Evolutionary conservation across 1,284 basidiomycete genomes (phyloP).

Genomic region (Phylloboletellus chloephorus): DNA sequence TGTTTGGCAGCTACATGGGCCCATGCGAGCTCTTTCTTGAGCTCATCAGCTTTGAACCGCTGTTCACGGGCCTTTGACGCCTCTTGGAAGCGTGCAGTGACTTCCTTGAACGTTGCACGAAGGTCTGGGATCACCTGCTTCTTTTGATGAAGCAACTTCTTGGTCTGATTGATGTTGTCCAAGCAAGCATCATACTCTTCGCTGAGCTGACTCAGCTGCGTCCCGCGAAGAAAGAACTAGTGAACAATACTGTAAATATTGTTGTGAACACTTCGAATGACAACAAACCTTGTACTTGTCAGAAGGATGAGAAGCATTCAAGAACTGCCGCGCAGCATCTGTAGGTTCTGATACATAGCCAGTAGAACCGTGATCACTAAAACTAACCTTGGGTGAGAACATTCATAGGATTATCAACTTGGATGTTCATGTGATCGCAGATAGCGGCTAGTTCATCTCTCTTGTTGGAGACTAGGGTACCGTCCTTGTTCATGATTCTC

Average conservation of each 20-base stretch:
- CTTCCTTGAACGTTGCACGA: constrained; percentile 54
- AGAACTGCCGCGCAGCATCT: constrained; percentile 65
- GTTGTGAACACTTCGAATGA: neutral
- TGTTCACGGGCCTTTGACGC: constrained; percentile 71
- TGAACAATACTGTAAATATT: neutral
- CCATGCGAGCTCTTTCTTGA: constrained; percentile 88
- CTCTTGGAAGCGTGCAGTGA: constrained; percentile 59
- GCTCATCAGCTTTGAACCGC: constrained; percentile 57
- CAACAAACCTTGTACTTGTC: constrained; percentile 81
- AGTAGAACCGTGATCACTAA: neutral
- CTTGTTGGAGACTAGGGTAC: constrained; percentile 70
- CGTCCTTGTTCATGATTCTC: constrained; percentile 77
- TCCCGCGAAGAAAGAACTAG: constrained; percentile 93
- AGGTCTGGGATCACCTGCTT: constrained; percentile 73
- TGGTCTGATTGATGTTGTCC: constrained; percentile 64
- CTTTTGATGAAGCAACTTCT: constrained; percentile 60
- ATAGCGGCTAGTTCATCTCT: constrained; percentile 84
- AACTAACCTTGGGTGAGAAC: constrained; percentile 80
- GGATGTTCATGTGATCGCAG: constrained; percentile 92
- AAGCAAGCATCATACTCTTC: constrained; percentile 81
- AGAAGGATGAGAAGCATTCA: constrained; percentile 76
- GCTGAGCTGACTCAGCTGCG: constrained; percentile 83
- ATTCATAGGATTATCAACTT: constrained; percentile 96
- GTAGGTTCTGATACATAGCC: constrained; percentile 2
- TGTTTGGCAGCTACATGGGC: constrained; percentile 77